Percentiles rank a stretch among this genome's conserved stretches.
Evolutionary conservation across 1,139 yeast genomes (phyloP).

Genomic region (Tardiomyces blankii): DNA sequence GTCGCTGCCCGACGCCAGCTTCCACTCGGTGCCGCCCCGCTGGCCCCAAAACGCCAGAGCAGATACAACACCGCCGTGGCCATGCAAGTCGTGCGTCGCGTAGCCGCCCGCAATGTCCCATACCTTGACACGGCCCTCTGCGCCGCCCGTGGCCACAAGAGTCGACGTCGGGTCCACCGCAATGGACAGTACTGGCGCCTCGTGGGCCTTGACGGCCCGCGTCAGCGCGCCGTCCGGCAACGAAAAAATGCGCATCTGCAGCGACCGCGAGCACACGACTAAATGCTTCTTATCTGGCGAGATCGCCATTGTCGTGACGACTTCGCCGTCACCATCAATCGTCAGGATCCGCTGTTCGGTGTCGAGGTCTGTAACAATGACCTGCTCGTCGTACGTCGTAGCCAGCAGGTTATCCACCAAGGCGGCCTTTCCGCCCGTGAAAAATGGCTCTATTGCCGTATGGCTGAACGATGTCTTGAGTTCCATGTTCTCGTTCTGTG

Average conservation of each 20-base stretch:
- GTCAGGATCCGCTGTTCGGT: conserved; percentile 49
- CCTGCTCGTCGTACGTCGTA: conserved; percentile 68
- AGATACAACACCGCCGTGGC: conserved; percentile 90
- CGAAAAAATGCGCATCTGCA: conserved; percentile 56
- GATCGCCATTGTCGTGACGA: conserved; percentile 59
- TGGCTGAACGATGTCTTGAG: neutral
- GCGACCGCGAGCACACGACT: conserved; percentile 74
- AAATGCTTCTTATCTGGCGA: conserved; percentile 66
- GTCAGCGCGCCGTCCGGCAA: conserved; percentile 7
- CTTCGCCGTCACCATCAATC: conserved; percentile 80
- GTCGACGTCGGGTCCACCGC: conserved; percentile 73
- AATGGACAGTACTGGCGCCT: conserved; percentile 76
- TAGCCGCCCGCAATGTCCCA: conserved; percentile 89
- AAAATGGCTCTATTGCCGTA: conserved; percentile 54
- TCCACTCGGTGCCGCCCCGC: conserved; percentile 58
- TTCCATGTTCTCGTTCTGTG: neutral
- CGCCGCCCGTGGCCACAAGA: conserved; percentile 85
- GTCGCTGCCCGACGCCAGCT: conserved; percentile 73
- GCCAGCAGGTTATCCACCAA: conserved; percentile 60
- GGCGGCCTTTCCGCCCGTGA: conserved; percentile 76
- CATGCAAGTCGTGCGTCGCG: conserved; percentile 81
- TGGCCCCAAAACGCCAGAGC: conserved; percentile 67
- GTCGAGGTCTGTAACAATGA: conserved; percentile 53
- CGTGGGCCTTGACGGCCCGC: conserved; percentile 32
- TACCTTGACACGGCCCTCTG: conserved; percentile 86